phyloP scores from a whole-genome alignment of 2,329 filamentous ascomycete genomes.

The Fusarium devonianum region DNA sequence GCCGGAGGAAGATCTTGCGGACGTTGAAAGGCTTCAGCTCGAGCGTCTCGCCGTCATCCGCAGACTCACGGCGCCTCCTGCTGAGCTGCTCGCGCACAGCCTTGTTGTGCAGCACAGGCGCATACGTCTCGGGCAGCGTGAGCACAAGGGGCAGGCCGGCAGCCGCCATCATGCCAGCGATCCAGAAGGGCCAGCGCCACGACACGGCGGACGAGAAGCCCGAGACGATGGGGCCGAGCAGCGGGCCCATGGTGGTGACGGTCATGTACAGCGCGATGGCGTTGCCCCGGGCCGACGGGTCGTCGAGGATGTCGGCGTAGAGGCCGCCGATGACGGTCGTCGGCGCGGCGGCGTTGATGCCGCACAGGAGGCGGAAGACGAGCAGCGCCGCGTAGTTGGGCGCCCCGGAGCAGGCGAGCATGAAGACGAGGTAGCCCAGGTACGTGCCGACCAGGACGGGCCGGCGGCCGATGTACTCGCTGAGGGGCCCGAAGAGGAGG shows the following conservation, averaged over 20 bases:
- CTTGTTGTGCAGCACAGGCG: conserved; percentile 58
- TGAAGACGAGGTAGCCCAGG: conserved; percentile 46
- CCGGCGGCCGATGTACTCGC: conserved; percentile 46
- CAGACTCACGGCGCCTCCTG: conserved; percentile 44
- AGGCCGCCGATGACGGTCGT: conserved; percentile 46
- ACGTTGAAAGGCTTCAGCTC: conserved; percentile 47
- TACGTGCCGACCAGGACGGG: conserved; percentile 47
- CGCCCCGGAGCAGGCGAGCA: conserved; percentile 48
- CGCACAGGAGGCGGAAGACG: conserved; percentile 49
- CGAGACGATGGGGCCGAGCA: conserved; percentile 60
- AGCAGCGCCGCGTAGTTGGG: conserved; percentile 54
- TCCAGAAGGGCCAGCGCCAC: conserved; percentile 53
- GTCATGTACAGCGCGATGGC: conserved; percentile 48
- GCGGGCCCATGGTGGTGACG: conserved; percentile 45
- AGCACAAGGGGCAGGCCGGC: conserved; percentile 45
- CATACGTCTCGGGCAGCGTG: conserved; percentile 56
- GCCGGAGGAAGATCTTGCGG: conserved; percentile 58
- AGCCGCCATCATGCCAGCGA: conserved; percentile 44
- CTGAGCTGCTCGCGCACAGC: conserved; percentile 57
- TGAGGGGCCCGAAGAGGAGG: conserved; percentile 46
- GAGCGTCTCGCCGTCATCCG: conserved; percentile 49
- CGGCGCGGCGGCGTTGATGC: conserved; percentile 46
- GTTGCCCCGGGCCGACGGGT: conserved; percentile 43
- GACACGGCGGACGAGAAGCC: conserved; percentile 57
- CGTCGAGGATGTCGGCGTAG: conserved; percentile 46